phyloP scores from a whole-genome alignment of 192 early-diverging fungal species.

The Coemansia sp. region DNA sequence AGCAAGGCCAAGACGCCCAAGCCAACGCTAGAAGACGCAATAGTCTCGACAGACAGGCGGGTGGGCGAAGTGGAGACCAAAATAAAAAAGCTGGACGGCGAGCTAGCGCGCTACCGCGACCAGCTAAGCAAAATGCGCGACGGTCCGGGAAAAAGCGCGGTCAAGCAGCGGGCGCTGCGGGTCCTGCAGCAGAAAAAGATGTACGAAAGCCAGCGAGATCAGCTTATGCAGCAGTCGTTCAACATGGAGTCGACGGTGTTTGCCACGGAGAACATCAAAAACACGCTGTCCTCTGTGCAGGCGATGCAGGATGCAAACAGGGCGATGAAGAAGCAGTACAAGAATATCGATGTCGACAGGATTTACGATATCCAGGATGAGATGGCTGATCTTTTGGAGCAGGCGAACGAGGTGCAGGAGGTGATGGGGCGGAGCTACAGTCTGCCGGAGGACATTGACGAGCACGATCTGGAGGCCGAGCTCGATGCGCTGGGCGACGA shows the following conservation, averaged over 20 bases:
- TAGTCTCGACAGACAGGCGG: slow-evolving; percentile 76
- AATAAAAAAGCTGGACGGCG: slow-evolving; percentile 90
- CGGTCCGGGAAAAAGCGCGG: slow-evolving; percentile 80
- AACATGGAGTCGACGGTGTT: slow-evolving; percentile 97
- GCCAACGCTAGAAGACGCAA: slow-evolving; percentile 86
- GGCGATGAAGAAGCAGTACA: slow-evolving; percentile 94
- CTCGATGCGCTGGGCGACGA: slow-evolving; percentile 96
- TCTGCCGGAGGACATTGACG: slow-evolving; percentile 93
- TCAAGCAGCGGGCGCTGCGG: slow-evolving; percentile 89
- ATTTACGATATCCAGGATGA: slow-evolving; percentile 95
- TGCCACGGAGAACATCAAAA: slow-evolving; percentile 94
- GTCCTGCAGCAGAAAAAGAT: slow-evolving; percentile 93
- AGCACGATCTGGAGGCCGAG: slow-evolving; percentile 97
- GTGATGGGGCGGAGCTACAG: slow-evolving; percentile 87
- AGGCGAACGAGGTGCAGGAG: slow-evolving; percentile 97
- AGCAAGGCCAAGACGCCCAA: slow-evolving; percentile 78
- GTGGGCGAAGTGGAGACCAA: slow-evolving; percentile 88
- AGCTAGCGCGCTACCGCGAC: slow-evolving; percentile 85
- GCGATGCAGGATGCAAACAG: slow-evolving; percentile 96
- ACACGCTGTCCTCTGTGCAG: slow-evolving; percentile 93
- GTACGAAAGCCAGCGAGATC: slow-evolving; percentile 93
- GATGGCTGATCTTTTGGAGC: slow-evolving; percentile 96
- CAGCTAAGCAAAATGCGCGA: slow-evolving; percentile 94
- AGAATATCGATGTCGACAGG: slow-evolving; percentile 90
- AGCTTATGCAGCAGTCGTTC: slow-evolving; percentile 93